Evolutionary conservation across 225 moss, liverwort and hornwort genomes (phyloP), one percentile per base, ranked within the genome.

Genomic region (Marchantia polymorpha): DNA sequence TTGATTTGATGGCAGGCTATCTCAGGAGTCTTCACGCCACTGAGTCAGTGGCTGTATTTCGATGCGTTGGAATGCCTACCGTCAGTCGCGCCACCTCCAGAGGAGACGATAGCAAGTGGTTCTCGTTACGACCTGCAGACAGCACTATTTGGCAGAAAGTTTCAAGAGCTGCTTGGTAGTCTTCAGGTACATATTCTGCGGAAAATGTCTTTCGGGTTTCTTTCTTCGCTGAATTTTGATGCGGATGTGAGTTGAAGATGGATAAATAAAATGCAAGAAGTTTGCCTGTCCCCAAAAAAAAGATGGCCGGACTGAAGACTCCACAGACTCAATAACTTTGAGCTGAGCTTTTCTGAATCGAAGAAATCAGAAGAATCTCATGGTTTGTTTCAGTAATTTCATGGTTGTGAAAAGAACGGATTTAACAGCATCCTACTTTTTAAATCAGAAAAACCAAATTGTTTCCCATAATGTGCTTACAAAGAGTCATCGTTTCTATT

Each of bases 31-130:
- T 91, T 91, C 50, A 89, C 81, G 56, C 99, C 99, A 66, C 69
- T 99, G 72, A 93, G 89, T 83, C 99, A 99, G 68, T 99, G 99
- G 99, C 88, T 99, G 10, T 99, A 93, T 78, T 99, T 95, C 27
- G 93, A 99, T 86, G 93, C 92, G 20, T 83, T 92, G 75, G 93
- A 94, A 86, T 94, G 95, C 83, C 87, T 99, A 49, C 95, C 92
- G 46, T 79, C 79, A 69, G 75, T 85, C 63, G 61, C 86, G 69
- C 89, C 82, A 61, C 63, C 88, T 74, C 72, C 82, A 71, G 97
- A 94, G 79, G 95, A 95, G 26, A 92, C 81, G 51, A 74, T 87
- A 69, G 82, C 87, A 47, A 85, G 89, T 80, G 92, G 92, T 52
- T 92, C 92, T 80, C 92, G 97, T 71, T 99, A 99, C 69, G 97